These are phyloP conservation scores for Phytophthora cryptogea DNA, from an alignment of 352 stramenopile species.

Conservation along the genomic window DNA sequence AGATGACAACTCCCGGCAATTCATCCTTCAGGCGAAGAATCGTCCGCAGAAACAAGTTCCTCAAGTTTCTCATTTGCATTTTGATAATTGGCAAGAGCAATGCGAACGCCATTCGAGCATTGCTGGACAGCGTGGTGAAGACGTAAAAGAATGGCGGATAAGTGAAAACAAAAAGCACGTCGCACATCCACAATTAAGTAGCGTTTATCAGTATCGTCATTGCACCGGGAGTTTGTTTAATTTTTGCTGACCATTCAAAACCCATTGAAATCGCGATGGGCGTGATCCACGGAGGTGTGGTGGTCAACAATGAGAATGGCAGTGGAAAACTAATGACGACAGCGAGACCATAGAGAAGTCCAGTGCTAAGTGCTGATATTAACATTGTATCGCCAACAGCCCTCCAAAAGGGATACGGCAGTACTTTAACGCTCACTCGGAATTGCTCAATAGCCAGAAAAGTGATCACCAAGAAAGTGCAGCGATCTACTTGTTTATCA, in stretches of 20 bases:
- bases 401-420: constrained; percentile 1
- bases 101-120: constrained; percentile 15
- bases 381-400: background rate
- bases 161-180: constrained; percentile 12
- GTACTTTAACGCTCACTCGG: constrained; percentile 13
- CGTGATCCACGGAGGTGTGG: background rate
- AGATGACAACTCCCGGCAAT: constrained; percentile 23
- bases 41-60: constrained; percentile 14
- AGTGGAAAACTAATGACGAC: background rate
- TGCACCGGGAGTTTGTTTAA: constrained; percentile 2
- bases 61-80: constrained; percentile 11
- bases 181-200: constrained; percentile 21
- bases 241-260: constrained; percentile 10
- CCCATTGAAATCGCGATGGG: constrained; percentile 9
- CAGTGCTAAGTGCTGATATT: constrained; percentile 3
- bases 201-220: constrained; percentile 12
- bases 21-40: constrained; percentile 20
- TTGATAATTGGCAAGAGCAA: constrained; percentile 21
- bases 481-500: too few relatives aligned
- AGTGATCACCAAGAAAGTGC: constrained; percentile 22
- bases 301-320: background rate
- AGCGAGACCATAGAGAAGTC: constrained; percentile 8
- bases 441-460: constrained; percentile 21
- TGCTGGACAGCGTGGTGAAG: constrained; percentile 9
- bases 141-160: constrained; percentile 28